phyloP scores from a whole-genome alignment of 352 stramenopile genomes.

The Globisporangium yorkense region DNA sequence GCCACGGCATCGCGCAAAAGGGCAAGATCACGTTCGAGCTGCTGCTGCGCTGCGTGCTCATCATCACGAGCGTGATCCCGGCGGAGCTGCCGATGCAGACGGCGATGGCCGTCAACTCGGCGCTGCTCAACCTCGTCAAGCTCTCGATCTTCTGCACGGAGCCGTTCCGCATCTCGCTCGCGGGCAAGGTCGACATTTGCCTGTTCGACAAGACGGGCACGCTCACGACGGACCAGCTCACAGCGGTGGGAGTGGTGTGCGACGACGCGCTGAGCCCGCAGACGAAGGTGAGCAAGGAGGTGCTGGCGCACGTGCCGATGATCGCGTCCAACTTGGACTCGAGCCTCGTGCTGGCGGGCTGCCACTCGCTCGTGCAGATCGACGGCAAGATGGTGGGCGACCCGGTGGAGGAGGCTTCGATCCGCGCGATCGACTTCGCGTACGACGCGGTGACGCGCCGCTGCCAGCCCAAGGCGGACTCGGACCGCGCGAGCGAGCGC shows the following conservation, averaged over 20 bases:
- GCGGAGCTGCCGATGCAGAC: constrained; percentile 98
- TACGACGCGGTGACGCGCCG: constrained; percentile 70
- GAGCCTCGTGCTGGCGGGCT: constrained; percentile 84
- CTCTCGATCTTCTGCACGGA: constrained; percentile 98
- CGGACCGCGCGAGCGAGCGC: constrained; percentile 59
- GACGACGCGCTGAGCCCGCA: constrained; percentile 43
- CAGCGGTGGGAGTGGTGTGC: constrained; percentile 89
- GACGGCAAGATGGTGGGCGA: constrained; percentile 96
- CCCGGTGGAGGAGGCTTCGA: constrained; percentile 96
- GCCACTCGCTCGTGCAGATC: constrained; percentile 97
- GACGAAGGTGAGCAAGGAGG: constrained; percentile 28
- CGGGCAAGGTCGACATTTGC: constrained; percentile 95
- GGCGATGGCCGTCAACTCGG: constrained; percentile 96
- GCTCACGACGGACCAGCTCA: constrained; percentile 96
- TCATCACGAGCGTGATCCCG: constrained; percentile 98
- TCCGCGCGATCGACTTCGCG: constrained; percentile 95
- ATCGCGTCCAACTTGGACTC: constrained; percentile 77
- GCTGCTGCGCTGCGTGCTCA: constrained; percentile 96
- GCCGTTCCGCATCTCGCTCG: constrained; percentile 96
- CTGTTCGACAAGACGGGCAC: constrained; percentile 99
- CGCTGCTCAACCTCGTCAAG: constrained; percentile 93
- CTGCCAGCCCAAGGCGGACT: constrained; percentile 70
- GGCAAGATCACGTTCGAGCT: constrained; percentile 95
- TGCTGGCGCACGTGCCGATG: constrained; percentile 73
- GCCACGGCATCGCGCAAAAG: constrained; percentile 81